Base-by-base conservation (phyloP, 208 protist species). In the Borovskyia barvae region DNA sequence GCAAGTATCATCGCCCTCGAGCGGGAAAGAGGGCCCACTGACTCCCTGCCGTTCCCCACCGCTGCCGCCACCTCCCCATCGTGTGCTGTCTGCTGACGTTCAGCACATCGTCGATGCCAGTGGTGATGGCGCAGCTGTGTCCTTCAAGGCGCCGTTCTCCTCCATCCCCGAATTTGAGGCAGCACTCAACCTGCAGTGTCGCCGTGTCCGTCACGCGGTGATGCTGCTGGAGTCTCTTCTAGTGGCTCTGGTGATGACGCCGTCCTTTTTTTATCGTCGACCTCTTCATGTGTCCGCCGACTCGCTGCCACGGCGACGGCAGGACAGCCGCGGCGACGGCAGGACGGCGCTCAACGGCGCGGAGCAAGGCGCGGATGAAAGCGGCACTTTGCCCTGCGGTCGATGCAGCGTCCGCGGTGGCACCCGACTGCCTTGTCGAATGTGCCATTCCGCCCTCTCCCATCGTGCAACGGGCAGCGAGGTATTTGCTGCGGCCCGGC, bases 151-250 rank as follows among this genome's bases (percentile, higher is more conserved):
- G 9, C 26, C 28, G 0, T 71, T 59, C 28, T 15, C 19, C 45
- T 48, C 45, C 22, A 56, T 26, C n/a, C 58, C 35, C 0, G 75
- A 71, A 22, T 53, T 81, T 4, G 30, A 54, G 22, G 35, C 24
- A 22, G 57, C 55, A 50, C 45, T 81, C 32, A 39, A 55, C 26
- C 39, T 39, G 60, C 63, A 66, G 17, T 72, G 63, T 29, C 39
- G 46, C 12, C 40, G 60, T 47, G 64, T 77, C 29, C 69, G 69
- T 3, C 50, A 72, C 41, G 59, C 70, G 26, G 25, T 81, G 26
- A 59, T 73, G 46, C 25, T 72, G 25, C 59, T 74, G 1, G 75
- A 81, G 61, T 72, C 72, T 2, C 64, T 74, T 3, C 55, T 79
- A 3, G 66, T 73, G 32, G 63, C 66, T 0, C 33, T 70, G 14